Evolutionary conservation across 805 yeast species (phyloP).

Genomic region (Saccharomycopsis sp.): DNA sequence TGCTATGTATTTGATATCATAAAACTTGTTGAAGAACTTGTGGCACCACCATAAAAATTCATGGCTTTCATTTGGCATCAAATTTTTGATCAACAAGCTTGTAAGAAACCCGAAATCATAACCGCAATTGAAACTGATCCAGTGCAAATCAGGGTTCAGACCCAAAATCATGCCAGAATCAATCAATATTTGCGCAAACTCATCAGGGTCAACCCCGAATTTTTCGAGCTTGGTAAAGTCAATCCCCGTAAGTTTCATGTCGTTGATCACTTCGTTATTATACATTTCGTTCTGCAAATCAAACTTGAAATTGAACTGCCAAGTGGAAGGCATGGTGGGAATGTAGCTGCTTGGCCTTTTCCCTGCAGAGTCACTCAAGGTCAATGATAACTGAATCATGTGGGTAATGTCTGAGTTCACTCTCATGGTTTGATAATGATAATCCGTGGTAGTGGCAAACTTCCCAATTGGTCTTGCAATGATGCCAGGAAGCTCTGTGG

Average conservation of each 20-base stretch:
- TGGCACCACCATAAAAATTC: conserved; percentile 67
- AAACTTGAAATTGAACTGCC: conserved; percentile 92
- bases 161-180: conserved; percentile 81
- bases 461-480: conserved; percentile 94
- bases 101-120: conserved; percentile 89
- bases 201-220: conserved; percentile 69
- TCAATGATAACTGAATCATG: conserved; percentile 78
- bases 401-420: conserved; percentile 81
- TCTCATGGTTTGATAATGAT: conserved; percentile 92
- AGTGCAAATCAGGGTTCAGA: conserved; percentile 45
- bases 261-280: conserved; percentile 73
- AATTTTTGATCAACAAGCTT: conserved; percentile 62
- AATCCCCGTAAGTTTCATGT: conserved; percentile 72
- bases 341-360: conserved; percentile 46
- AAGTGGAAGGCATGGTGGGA: conserved; percentile 54
- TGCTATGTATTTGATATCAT: conserved; percentile 62
- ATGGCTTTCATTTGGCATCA: conserved; percentile 71
- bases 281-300: conserved; percentile 75
- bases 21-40: conserved; percentile 70
- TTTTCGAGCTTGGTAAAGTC: conserved; percentile 67
- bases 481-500: conserved; percentile 93
- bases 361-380: conserved; percentile 61
- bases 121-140: conserved; percentile 92
- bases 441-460: conserved; percentile 81
- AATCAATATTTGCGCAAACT: conserved; percentile 75